phyloP scores from a whole-genome alignment of 2,329 filamentous ascomycete species.

The Fusarium tupiense region DNA sequence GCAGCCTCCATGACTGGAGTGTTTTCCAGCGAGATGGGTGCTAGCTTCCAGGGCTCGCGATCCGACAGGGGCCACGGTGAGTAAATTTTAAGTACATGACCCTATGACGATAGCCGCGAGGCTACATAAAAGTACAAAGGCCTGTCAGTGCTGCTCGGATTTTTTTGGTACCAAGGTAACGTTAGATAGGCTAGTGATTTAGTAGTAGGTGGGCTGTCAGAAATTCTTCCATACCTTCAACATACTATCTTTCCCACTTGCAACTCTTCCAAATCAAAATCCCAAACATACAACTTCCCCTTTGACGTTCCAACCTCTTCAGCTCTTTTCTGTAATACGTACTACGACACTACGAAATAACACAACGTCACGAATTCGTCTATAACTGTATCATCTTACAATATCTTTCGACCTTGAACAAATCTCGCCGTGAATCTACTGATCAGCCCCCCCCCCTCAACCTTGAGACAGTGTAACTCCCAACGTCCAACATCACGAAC shows the following conservation, averaged over 20 bases:
- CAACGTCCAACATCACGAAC: conserved; percentile 27
- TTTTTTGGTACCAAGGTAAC: conserved; percentile 5
- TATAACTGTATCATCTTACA: neutral
- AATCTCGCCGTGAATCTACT: conserved; percentile 17
- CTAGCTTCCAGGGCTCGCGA: conserved; percentile 20
- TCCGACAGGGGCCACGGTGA: neutral
- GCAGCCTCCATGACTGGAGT: conserved; percentile 9
- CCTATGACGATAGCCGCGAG: neutral
- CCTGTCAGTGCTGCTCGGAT: neutral
- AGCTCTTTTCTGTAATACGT: neutral
- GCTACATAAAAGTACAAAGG: conserved; percentile 4
- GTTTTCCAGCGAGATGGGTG: conserved; percentile 22
- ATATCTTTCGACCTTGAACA: conserved; percentile 10
- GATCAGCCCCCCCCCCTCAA: conserved; percentile 32
- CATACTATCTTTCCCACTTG: conserved; percentile 20
- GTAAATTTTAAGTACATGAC: conserved; percentile 5
- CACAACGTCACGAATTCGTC: conserved; percentile 15
- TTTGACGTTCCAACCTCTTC: conserved; percentile 1
- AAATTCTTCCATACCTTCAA: conserved; percentile 32
- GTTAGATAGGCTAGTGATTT: neutral
- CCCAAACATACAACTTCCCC: conserved; percentile 23
- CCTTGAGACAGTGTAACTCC: conserved; percentile 30
- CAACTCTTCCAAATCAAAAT: conserved; percentile 28
- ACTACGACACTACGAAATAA: neutral
- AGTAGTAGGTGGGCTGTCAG: conserved; percentile 29